A percentile compares a stretch with the other conserved stretches of the same genome.
Evolutionary conservation across 208 protist species (phyloP).

Genomic region (Naegleria gruberi): DNA sequence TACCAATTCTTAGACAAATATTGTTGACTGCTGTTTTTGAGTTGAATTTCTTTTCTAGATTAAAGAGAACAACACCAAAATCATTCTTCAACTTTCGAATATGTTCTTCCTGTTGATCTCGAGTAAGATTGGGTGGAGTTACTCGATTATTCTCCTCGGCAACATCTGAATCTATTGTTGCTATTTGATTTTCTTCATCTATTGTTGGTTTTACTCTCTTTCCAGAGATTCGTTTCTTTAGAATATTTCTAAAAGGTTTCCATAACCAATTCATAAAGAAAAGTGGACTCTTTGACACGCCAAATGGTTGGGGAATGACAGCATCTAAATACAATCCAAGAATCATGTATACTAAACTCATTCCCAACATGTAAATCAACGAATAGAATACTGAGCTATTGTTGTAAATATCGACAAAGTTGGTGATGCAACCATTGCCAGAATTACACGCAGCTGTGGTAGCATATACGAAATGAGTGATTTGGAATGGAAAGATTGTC

Average conservation of each 20-base stretch:
- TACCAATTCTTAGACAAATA: constrained; percentile 55
- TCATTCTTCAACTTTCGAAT: no score
- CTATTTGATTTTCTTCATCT: no score
- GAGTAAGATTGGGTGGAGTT: background rate
- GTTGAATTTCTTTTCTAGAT: background rate
- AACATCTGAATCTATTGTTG: background rate
- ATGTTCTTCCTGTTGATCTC: no score
- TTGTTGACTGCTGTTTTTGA: constrained; percentile 40
- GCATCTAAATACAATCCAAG: constrained; percentile 68
- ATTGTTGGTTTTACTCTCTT: no score
- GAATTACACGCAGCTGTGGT: background rate
- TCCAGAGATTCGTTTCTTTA: no score
- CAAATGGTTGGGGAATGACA: constrained; percentile 58
- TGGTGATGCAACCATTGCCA: background rate
- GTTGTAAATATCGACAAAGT: background rate
- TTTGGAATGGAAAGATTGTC: background rate
- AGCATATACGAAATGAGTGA: background rate
- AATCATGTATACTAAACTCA: constrained; percentile 49
- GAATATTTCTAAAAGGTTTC: background rate
- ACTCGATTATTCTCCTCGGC: background rate
- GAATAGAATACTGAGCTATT: background rate
- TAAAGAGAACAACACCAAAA: background rate
- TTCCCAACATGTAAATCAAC: background rate
- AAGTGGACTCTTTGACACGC: background rate
- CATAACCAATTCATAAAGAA: background rate